Evolutionary conservation across 2,329 filamentous ascomycete species (phyloP).

Genomic region (Metarhizium guizhouense): DNA sequence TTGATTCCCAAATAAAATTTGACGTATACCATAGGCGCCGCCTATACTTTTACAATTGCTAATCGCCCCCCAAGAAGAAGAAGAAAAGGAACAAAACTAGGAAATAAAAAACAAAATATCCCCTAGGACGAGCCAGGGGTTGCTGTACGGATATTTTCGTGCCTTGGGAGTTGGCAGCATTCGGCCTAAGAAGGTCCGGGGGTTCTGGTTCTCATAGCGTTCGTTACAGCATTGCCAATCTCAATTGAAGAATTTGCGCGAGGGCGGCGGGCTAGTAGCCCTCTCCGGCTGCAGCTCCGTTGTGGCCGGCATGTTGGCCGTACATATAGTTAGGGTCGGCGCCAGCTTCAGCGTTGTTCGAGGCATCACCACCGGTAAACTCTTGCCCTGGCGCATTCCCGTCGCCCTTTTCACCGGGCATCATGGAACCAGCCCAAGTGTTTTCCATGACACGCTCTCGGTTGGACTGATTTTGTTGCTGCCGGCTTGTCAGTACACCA

Average conservation of each 20-base stretch:
- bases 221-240: neutral
- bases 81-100: neutral
- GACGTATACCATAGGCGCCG: conserved; percentile 2
- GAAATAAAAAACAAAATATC: neutral
- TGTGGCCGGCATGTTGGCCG: conserved; percentile 44
- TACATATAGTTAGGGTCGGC: conserved; percentile 42
- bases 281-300: conserved; percentile 45
- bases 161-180: conserved; percentile 8
- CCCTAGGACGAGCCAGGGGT: neutral
- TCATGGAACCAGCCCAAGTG: conserved; percentile 22
- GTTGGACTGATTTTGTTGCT: conserved; percentile 35
- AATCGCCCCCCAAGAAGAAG: neutral
- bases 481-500: conserved; percentile 6
- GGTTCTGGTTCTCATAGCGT: neutral
- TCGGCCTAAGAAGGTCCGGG: neutral
- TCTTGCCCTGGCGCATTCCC: conserved; percentile 24
- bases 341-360: conserved; percentile 30
- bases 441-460: conserved; percentile 29
- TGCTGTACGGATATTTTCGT: conserved; percentile 2
- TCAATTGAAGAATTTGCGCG: neutral
- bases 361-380: conserved; percentile 32
- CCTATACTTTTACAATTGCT: conserved; percentile 7
- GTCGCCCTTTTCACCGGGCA: conserved; percentile 24
- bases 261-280: conserved; percentile 31
- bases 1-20: neutral